phyloP scores from a whole-genome alignment of 805 yeast species.

The Metschnikowia vanudenii region DNA sequence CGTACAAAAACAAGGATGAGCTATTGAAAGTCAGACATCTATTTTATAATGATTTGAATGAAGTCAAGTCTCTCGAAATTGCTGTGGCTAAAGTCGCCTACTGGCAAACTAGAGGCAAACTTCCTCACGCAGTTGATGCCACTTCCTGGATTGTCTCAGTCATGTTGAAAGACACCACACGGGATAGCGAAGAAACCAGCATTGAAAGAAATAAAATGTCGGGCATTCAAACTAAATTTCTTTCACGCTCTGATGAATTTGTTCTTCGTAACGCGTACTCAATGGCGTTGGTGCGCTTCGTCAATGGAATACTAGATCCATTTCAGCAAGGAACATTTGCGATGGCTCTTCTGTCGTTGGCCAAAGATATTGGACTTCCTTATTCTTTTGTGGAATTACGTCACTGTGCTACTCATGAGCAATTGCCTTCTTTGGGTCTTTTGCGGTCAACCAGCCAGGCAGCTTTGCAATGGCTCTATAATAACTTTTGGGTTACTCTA shows the following conservation, averaged over 20 bases:
- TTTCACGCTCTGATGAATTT: slow-evolving; percentile 20
- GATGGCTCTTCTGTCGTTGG: slow-evolving; percentile 72
- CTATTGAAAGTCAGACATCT: slow-evolving; percentile 11
- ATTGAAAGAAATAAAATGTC: neutral
- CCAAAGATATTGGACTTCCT: slow-evolving; percentile 67
- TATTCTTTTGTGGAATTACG: slow-evolving; percentile 83
- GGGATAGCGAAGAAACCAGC: neutral
- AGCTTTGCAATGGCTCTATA: slow-evolving; percentile 75
- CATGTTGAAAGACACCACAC: slow-evolving; percentile 30
- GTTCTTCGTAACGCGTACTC: slow-evolving; percentile 55
- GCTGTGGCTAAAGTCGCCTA: slow-evolving; percentile 42
- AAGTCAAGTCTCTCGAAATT: neutral
- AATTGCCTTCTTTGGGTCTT: slow-evolving; percentile 66
- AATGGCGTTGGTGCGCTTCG: slow-evolving; percentile 79
- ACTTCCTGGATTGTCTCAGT: slow-evolving; percentile 61
- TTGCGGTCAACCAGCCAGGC: slow-evolving; percentile 56
- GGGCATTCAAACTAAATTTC: neutral
- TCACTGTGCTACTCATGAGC: slow-evolving; percentile 89
- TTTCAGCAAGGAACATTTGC: slow-evolving; percentile 77
- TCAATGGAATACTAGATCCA: slow-evolving; percentile 88
- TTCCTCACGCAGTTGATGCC: slow-evolving; percentile 72
- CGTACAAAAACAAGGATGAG: slow-evolving; percentile 13
- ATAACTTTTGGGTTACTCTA: slow-evolving; percentile 61
- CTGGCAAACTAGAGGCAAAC: slow-evolving; percentile 55
- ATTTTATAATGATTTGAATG: slow-evolving; percentile 6